A percentile compares a stretch with the other conserved stretches of the same genome.
phyloP scores from a whole-genome alignment of 2,329 filamentous ascomycete species.

The Fusarium oligoseptatum region DNA sequence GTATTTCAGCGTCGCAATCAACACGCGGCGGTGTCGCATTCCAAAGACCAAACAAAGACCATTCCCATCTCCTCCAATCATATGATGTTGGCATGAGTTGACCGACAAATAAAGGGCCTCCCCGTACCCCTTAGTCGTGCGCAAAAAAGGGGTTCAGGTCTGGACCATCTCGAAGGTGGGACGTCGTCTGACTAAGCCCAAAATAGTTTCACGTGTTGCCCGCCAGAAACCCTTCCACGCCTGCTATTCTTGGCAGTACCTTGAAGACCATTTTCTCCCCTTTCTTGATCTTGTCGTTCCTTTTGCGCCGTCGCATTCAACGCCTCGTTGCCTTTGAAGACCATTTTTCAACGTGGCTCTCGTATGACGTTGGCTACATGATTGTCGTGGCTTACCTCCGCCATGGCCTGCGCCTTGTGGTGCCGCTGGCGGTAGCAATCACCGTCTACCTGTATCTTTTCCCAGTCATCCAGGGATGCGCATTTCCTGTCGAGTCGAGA shows the following conservation, averaged over 20 bases:
- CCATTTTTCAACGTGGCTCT: constrained; percentile 29
- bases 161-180: constrained; percentile 5
- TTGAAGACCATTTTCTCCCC: constrained; percentile 18
- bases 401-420: constrained; percentile 66
- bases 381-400: constrained; percentile 66
- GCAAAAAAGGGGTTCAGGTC: constrained; percentile 26
- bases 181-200: constrained; percentile 37
- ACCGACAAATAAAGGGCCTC: constrained; percentile 1
- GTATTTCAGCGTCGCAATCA: neutral
- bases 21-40: neutral
- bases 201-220: constrained; percentile 35
- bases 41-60: neutral
- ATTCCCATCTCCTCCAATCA: constrained; percentile 5
- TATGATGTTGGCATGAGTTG: constrained; percentile 6
- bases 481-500: constrained; percentile 74
- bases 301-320: constrained; percentile 27
- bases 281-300: constrained; percentile 10
- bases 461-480: constrained; percentile 83
- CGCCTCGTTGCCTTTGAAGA: constrained; percentile 15
- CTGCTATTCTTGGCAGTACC: constrained; percentile 16
- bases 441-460: constrained; percentile 90
- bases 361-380: constrained; percentile 63
- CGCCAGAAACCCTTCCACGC: neutral
- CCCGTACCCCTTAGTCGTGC: neutral
- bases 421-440: constrained; percentile 75